Evolutionary conservation across 1,284 basidiomycete genomes (phyloP), one percentile per base, ranked within the genome.

Genomic region (Fomitopsis betulina): DNA sequence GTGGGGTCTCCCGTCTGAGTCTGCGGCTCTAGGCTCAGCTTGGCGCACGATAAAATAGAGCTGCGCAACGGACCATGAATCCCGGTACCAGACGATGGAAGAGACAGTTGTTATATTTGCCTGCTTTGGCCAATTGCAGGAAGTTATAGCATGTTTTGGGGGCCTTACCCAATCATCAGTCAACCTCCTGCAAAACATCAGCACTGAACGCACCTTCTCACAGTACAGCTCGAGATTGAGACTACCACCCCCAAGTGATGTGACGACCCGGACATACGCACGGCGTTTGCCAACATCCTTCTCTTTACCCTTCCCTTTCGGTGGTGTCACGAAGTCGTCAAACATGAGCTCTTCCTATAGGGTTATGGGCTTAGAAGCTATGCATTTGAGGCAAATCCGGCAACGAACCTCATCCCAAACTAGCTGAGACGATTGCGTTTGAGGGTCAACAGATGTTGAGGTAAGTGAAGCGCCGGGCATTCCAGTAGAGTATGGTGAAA

Each of bases 121-220:
- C 94, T 37, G 87, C 78, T 63, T 86, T 85, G 0, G 95, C 94
- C 5, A 98, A 82, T 86, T 91, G 91, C 19, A 99, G 76, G 73
- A 98, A 99, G 74, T 99, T 99, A 73, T 98, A 99, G 68, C 95
- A 96, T 0, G 96, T 98, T 75, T 96, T 96, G 0, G 96, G 96
- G 6, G 96, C 96, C 86, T 94, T 58, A 30, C 53, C 27, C 38
- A 6, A 23, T 12, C 35, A 32, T 49, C 19, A 45, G 33, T 17
- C 10, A 33, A n/a, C 21, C 38, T 45, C 1, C 23, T 17, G 13
- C 5, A 13, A 15, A 15, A n/a, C 13, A 50, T 47, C 64, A 27
- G 39, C 17, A 12, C 15, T 30, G 17, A 5, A 47, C 23, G 23
- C 39, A 89, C 91, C 78, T 92, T 92, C 72, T 95, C 92, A 69